Conservation (phyloP, 371 early-diverging fungal genomes). For the Mucor indicus region DNA sequence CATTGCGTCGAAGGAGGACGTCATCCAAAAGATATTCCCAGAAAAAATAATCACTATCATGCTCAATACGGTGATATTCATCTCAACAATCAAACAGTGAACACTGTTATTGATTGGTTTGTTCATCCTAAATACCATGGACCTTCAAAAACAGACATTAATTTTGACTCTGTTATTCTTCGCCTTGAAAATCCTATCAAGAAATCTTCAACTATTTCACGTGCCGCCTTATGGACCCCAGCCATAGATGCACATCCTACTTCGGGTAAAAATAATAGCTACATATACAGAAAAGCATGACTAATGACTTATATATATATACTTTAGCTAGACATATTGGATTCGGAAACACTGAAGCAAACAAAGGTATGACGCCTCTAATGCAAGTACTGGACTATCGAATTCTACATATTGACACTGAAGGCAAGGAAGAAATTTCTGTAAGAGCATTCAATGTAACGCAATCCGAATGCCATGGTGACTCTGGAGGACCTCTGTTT, state of each 20-base stretch:
- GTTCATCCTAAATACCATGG: constrained; percentile 37
- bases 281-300: too few relatives aligned
- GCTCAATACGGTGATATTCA: constrained; percentile 10
- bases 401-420: constrained; percentile 21
- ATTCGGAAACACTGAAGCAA: constrained; percentile 24
- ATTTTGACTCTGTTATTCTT: constrained; percentile 39
- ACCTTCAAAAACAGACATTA: constrained; percentile 19
- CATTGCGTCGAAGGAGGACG: constrained; percentile 40
- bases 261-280: too few relatives aligned
- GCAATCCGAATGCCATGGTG: constrained; percentile 39
- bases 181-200: constrained; percentile 22
- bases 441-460: constrained; percentile 18
- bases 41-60: too few relatives aligned
- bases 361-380: constrained; percentile 13
- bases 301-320: too few relatives aligned
- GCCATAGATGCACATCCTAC: too few relatives aligned
- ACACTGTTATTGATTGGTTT: constrained; percentile 24
- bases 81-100: not conserved
- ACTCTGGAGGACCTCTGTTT: constrained; percentile 36
- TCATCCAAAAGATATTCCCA: constrained; percentile 12
- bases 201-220: constrained; percentile 12
- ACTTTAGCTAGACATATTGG: constrained; percentile 32
- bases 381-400: constrained; percentile 23
- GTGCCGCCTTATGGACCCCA: constrained; percentile 40
- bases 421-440: constrained; percentile 15